These are phyloP conservation scores for Mentha longifolia DNA, from an alignment of 257 asterid species.

Conservation along the genomic window DNA sequence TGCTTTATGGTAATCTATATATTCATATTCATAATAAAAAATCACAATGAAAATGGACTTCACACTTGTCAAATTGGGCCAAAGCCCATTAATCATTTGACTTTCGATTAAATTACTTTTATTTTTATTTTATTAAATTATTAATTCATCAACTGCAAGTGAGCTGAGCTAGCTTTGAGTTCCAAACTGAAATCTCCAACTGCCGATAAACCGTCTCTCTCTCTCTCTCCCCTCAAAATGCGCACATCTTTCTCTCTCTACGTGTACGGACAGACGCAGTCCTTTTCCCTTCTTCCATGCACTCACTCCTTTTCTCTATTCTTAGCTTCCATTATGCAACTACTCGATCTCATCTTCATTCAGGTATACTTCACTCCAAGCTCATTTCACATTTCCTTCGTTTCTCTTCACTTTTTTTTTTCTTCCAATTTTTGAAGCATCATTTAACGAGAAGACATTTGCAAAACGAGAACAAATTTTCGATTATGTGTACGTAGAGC, in stretches of 20 bases:
- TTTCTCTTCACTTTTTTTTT: background rate
- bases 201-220: constrained; percentile 33
- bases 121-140: too few relatives aligned
- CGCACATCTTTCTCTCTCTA: constrained; percentile 48
- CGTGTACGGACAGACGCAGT: constrained; percentile 39
- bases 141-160: too few relatives aligned
- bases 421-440: background rate
- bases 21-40: too few relatives aligned
- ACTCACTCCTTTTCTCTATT: constrained; percentile 33
- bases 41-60: too few relatives aligned
- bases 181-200: constrained; percentile 30
- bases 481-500: constrained; percentile 9
- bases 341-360: constrained; percentile 39
- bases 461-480: background rate
- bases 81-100: too few relatives aligned
- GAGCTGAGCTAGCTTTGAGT: too few relatives aligned
- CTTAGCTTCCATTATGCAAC: constrained; percentile 42
- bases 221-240: constrained; percentile 28
- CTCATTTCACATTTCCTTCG: background rate
- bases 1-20: too few relatives aligned
- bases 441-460: background rate
- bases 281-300: constrained; percentile 21
- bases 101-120: too few relatives aligned
- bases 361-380: constrained; percentile 33
- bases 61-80: too few relatives aligned